Percentiles rank a stretch among this genome's conserved stretches.
Evolutionary conservation across 2,329 filamentous ascomycete genomes (phyloP).

Genomic region (Mariannaea sp.): DNA sequence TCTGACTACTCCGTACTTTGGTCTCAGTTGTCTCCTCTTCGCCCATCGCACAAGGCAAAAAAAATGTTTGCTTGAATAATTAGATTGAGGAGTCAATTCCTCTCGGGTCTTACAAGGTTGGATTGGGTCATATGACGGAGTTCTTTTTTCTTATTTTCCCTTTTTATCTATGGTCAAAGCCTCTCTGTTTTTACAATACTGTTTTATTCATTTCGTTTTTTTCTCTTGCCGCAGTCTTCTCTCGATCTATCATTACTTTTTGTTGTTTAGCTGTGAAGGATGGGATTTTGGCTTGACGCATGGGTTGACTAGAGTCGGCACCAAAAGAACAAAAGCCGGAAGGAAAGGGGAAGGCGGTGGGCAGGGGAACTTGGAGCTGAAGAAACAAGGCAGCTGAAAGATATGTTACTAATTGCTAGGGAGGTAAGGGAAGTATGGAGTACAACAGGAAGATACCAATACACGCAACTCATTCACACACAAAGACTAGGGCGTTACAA

Average conservation of each 20-base stretch:
- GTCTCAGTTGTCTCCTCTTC: not conserved
- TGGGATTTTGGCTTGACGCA: slow-evolving; percentile 2
- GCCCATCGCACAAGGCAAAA: not conserved
- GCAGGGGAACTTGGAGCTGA: not conserved
- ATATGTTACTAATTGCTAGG: no score
- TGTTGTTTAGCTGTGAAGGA: not conserved
- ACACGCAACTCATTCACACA: no score
- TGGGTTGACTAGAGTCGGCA: not conserved
- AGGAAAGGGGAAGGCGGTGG: not conserved
- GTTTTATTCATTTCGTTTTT: slow-evolving; percentile 1
- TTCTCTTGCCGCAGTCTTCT: not conserved
- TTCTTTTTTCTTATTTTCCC: slow-evolving; percentile 7
- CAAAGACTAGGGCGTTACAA: no score
- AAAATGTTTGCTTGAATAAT: not conserved
- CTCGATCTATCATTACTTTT: slow-evolving; percentile 20
- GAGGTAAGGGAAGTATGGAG: no score
- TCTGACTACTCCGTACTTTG: not conserved
- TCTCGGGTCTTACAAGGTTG: slow-evolving; percentile 13
- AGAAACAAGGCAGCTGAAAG: not conserved
- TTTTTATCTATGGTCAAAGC: not conserved
- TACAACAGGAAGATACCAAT: no score
- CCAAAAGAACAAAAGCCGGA: not conserved
- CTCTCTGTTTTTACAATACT: no score
- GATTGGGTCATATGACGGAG: slow-evolving; percentile 10
- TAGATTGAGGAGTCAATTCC: slow-evolving; percentile 10